These are phyloP conservation scores for Pelargonium hybrid DNA, from an alignment of 441 rosid species.

Conservation along the genomic window DNA sequence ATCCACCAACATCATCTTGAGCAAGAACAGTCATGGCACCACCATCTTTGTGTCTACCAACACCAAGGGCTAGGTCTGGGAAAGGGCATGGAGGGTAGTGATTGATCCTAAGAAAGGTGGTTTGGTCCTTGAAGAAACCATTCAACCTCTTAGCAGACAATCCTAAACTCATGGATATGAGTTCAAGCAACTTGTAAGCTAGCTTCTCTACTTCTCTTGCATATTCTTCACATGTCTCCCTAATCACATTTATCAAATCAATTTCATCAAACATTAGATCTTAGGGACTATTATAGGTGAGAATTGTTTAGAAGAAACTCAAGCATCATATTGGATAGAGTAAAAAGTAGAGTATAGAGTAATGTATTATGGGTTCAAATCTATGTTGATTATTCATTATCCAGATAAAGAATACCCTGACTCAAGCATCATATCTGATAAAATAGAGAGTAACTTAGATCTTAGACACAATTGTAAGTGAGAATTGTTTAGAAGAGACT, in stretches of 20 bases:
- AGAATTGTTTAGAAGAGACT: no score
- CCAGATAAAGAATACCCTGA: no score
- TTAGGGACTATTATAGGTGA: background rate
- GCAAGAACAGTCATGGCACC: constrained; percentile 57
- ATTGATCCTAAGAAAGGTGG: constrained; percentile 47
- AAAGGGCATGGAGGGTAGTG: constrained; percentile 72
- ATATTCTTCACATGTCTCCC: constrained; percentile 52
- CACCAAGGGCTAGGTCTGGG: constrained; percentile 74
- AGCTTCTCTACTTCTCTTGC: constrained; percentile 43
- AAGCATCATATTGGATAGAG: background rate
- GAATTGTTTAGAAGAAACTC: background rate
- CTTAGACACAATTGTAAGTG: no score
- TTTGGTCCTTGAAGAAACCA: constrained; percentile 52
- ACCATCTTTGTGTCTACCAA: constrained; percentile 63
- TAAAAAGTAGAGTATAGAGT: no score
- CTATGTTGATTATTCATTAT: no score
- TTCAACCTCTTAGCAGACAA: constrained; percentile 34
- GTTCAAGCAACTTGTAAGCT: constrained; percentile 41
- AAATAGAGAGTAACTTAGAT: no score
- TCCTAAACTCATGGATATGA: constrained; percentile 54
- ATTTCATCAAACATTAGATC: background rate
- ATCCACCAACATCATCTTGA: constrained; percentile 74
- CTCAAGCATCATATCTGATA: no score
- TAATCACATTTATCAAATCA: constrained; percentile 12
- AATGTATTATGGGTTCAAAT: no score